These are phyloP conservation scores for Sarcomyxa edulis DNA, from an alignment of 768 basidiomycete genomes.

Conservation along the genomic window DNA sequence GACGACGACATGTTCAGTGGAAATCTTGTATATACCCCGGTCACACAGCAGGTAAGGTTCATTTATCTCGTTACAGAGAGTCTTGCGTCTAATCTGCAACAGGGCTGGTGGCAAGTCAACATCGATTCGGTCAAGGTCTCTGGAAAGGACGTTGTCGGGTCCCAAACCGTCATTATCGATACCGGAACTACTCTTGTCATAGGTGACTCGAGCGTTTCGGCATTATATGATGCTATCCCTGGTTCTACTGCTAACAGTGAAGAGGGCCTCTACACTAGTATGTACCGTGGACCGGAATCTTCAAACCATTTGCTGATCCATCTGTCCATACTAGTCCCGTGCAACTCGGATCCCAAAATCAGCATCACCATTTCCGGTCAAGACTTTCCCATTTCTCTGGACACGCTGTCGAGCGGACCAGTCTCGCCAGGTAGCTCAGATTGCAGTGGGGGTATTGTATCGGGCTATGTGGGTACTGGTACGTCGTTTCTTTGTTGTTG, in stretches of 20 bases:
- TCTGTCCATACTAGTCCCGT: conserved; percentile 13
- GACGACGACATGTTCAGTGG: conserved; percentile 1
- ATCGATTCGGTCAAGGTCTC: conserved; percentile 3
- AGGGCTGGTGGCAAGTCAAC: conserved; percentile 10
- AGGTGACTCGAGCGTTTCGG: conserved; percentile 12
- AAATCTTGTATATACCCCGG: not conserved
- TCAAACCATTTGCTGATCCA: conserved; percentile 19
- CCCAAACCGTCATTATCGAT: conserved; percentile 18
- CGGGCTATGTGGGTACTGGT: conserved; percentile 20
- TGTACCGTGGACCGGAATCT: conserved; percentile 9
- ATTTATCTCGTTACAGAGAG: not conserved
- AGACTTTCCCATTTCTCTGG: conserved; percentile 37
- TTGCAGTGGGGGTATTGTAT: conserved; percentile 46
- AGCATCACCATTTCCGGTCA: conserved; percentile 31
- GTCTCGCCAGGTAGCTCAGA: conserved; percentile 35
- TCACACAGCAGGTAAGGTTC: not conserved
- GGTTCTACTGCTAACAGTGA: conserved; percentile 12
- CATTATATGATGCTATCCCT: conserved; percentile 19
- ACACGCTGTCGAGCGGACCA: conserved; percentile 31
- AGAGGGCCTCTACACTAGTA: conserved; percentile 9
- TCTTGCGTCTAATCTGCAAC: not conserved
- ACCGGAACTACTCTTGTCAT: conserved; percentile 9
- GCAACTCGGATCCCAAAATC: conserved; percentile 18
- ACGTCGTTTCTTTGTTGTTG: conserved; percentile 1
- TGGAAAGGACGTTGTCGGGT: conserved; percentile 6